Conservation (phyloP, 164 flowering plant species). For the Litsea cubeba region DNA sequence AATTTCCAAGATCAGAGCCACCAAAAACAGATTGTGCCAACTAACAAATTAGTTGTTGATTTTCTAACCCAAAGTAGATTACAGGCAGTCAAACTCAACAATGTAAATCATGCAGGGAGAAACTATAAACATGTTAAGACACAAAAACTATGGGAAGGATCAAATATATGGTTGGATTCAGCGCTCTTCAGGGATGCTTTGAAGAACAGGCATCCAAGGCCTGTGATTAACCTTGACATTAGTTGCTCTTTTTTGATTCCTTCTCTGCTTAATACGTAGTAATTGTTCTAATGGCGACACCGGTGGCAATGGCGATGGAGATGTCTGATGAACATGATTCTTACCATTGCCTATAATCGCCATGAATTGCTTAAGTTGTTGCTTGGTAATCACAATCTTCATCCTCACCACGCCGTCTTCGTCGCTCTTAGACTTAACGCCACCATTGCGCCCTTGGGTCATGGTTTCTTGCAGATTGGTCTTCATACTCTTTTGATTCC, state of each 20-base stretch:
- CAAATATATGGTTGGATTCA: background rate
- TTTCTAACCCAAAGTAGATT: too few relatives aligned
- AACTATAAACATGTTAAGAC: background rate
- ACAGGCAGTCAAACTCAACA: too few relatives aligned
- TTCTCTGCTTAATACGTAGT: conserved; percentile 1
- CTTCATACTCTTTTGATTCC: background rate
- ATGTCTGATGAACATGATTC: background rate
- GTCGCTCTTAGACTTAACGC: background rate
- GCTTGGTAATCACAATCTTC: conserved; percentile 9
- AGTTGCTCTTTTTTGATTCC: background rate
- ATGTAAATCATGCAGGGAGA: background rate
- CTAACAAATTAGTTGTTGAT: too few relatives aligned
- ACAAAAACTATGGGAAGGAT: background rate
- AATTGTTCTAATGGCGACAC: background rate
- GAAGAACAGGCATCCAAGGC: conserved; percentile 8
- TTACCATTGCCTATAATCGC: background rate
- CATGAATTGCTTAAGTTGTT: conserved; percentile 10
- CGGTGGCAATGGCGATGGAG: background rate
- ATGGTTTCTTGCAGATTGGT: background rate
- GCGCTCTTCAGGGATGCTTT: conserved; percentile 10
- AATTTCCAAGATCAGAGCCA: too few relatives aligned
- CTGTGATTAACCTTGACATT: background rate
- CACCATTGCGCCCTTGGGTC: background rate
- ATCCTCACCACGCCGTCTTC: conserved; percentile 4
- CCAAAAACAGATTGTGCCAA: too few relatives aligned